A percentile compares a stretch with the other conserved stretches of the same genome.
Evolutionary conservation across 495 filamentous ascomycete species (phyloP).

Genomic region (Podospora anserina): DNA sequence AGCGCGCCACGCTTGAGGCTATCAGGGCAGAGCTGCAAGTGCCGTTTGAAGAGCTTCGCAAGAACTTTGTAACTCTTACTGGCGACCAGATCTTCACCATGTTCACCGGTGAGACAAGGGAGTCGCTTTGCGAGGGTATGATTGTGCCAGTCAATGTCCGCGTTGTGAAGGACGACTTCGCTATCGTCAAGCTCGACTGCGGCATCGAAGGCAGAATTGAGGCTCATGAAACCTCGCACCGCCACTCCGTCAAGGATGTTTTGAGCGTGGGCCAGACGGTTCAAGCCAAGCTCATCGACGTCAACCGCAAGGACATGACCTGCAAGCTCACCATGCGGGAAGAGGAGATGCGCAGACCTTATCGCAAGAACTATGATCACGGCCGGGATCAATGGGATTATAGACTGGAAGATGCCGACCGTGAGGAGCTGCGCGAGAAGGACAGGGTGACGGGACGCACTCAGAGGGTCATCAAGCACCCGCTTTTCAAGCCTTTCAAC

Average conservation of each 20-base stretch:
- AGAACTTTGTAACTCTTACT: constrained; percentile 66
- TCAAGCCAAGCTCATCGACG: constrained; percentile 77
- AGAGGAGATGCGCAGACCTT: constrained; percentile 68
- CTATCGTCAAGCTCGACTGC: constrained; percentile 89
- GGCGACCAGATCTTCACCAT: constrained; percentile 91
- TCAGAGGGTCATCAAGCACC: constrained; percentile 94
- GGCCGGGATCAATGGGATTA: constrained; percentile 82
- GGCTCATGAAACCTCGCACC: constrained; percentile 65
- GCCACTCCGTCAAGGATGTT: constrained; percentile 52
- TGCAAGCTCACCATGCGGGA: constrained; percentile 81
- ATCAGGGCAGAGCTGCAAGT: constrained; percentile 90
- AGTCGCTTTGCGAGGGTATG: constrained; percentile 82
- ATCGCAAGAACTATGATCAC: constrained; percentile 62
- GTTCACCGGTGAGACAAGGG: constrained; percentile 88
- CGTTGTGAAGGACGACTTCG: constrained; percentile 82
- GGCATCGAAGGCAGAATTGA: constrained; percentile 86
- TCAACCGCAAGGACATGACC: constrained; percentile 78
- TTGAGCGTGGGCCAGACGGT: constrained; percentile 76
- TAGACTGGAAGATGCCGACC: constrained; percentile 71
- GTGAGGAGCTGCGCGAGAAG: constrained; percentile 72
- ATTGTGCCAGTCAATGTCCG: constrained; percentile 85
- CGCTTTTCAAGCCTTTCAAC: constrained; percentile 90
- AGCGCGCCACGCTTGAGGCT: constrained; percentile 92
- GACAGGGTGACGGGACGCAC: constrained; percentile 77
- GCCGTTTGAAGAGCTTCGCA: constrained; percentile 90